Base-by-base conservation (phyloP, 176 grass and related monocot genomes). In the Juncus effusus region DNA sequence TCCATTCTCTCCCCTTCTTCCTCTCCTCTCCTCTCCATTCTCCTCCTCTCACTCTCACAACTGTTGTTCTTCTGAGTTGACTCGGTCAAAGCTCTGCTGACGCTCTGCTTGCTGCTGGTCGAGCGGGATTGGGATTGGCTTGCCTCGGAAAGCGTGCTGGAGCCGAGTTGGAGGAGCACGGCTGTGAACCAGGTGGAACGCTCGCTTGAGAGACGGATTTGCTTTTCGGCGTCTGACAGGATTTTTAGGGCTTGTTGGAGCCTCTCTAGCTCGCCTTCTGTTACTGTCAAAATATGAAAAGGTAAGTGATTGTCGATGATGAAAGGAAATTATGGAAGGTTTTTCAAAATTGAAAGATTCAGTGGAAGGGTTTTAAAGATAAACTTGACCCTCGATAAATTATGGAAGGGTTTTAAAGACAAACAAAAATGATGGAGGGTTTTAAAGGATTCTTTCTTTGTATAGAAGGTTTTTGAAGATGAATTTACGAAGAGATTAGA, bases 161-260 rank as follows among this genome's bases (percentile, higher is more conserved):
- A 87, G 67, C 88, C 85, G 84, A 99, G 94, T 77, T 99, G 94
- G 51, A 99, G 75, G 40, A 99, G 74, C 47, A 88, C 94, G 76
- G 94, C 94, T 68, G 88, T 93, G 62, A 93, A 99, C 94, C 94
- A 99, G 62, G 85, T 99, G 3, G 88, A 99, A 8, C 94, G 88
- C 47, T 99, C 94, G 41, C 83, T 93, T 59, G 94, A 99, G 74
- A 89, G 83, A 59, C 94, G 76, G 79, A 99, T 80, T 58, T 99
- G 94, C 36, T 89, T 99, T 77, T 99, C 94, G 54, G 94, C 94
- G 55, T 99, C 88, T 58, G 94, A 99, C 61, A 99, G 85, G 80
- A 99, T 89, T 80, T 80, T 99, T 69, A 99, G 79, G 2, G 94
- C 88, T 82, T 89, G 94, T 60, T 89, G 89, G 52, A 99, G 74